Base-by-base conservation (phyloP, 257 asterid genomes). In the Knoxia roxburghii region DNA sequence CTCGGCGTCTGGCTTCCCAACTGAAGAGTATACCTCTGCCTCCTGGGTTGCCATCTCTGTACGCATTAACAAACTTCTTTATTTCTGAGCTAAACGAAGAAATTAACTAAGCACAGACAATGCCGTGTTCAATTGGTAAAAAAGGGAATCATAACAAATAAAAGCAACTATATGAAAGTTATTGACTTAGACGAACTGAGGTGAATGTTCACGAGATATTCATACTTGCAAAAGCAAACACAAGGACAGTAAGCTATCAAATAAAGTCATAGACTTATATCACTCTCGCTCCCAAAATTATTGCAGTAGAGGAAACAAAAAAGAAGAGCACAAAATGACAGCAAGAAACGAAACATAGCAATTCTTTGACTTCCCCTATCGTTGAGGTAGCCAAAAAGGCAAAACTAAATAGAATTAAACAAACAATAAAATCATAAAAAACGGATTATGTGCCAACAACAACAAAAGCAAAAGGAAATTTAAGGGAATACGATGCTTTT, bases 41-140 rank as follows among this genome's bases (percentile, higher is more conserved):
- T 11, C 7, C 56, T 49, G 64, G 23, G 9, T 68, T 63, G 78
- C 79, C 96, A 82, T 85, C 32, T 76, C 91, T 87, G 77, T 45
- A 52, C 32, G 30, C 41, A 72, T 13, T 6, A 55, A 63, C 61
- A 65, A 17, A 65, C 2, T 30, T 35, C 20, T 12, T 39, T 12
- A 24, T 40, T 45, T 51, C 33, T 6, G 23, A 21, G 8, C 2
- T 23, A 70, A 10, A 18, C 8, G 6, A 11, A 64, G 27, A 18
- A 64, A 45, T 23, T 4, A 24, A 12, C 14, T 3, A 21, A 29
- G 4, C 18, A n/a, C 18, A 63, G 14, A 40, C 4, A 64, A 45
- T 3, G n/a, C n/a, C n/a, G n/a, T n/a, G n/a, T n/a, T n/a, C n/a
- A n/a, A n/a, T 6, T 7, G 5, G 35, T 14, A 29, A 33, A 58